Evolutionary conservation across 441 rosid species (phyloP).

Genomic region (Gossypium laxum): DNA sequence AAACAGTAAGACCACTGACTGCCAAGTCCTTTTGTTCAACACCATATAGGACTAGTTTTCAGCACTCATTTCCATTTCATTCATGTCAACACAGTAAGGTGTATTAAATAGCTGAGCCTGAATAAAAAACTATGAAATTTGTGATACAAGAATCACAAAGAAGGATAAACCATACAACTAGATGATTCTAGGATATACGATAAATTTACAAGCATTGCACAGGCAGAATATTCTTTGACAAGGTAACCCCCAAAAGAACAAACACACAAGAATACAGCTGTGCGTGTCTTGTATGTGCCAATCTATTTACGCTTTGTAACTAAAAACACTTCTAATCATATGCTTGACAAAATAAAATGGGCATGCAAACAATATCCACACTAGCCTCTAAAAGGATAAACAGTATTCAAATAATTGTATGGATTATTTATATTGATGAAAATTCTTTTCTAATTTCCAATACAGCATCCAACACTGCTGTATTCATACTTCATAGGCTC

Average conservation of each 20-base stretch:
- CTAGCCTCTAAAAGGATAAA: neutral
- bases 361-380: neutral
- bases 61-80: neutral
- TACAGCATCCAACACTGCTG: neutral
- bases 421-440: neutral
- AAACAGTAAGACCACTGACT: neutral
- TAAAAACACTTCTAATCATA: neutral
- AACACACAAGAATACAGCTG: neutral
- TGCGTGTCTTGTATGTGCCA: neutral
- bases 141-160: neutral
- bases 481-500: neutral
- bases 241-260: neutral
- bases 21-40: neutral
- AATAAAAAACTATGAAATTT: neutral
- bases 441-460: neutral
- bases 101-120: neutral
- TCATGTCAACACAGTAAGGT: neutral
- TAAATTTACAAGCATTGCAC: neutral
- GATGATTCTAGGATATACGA: neutral
- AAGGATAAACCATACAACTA: neutral
- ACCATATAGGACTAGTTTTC: neutral
- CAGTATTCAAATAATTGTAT: neutral
- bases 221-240: neutral
- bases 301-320: neutral
- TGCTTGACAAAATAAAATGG: neutral